A percentile compares a stretch with the other conserved stretches of the same genome.
phyloP scores from a whole-genome alignment of 2,329 filamentous ascomycete genomes.

The Orbilia brochopaga region DNA sequence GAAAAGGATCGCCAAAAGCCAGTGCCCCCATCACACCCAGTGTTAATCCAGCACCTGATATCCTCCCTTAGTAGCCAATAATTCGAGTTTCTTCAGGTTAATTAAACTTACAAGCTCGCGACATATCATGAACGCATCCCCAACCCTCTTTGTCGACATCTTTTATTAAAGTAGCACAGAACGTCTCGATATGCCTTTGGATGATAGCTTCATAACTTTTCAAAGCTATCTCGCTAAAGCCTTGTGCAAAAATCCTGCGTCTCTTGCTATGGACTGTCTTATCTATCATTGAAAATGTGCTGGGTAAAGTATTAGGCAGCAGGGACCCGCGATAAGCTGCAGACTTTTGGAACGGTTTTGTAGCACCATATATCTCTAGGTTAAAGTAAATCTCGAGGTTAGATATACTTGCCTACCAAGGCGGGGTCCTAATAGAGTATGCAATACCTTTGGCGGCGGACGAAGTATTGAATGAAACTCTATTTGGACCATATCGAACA shows the following conservation, averaged over 20 bases:
- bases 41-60: conserved; percentile 54
- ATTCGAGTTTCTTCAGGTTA: conserved; percentile 11
- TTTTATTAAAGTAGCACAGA: conserved; percentile 66
- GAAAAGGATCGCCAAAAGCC: conserved; percentile 63
- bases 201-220: conserved; percentile 73
- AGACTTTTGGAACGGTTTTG: conserved; percentile 56
- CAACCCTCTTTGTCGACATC: conserved; percentile 63
- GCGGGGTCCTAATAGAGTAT: neutral
- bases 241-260: conserved; percentile 73
- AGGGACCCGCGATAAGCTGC: conserved; percentile 29
- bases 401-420: no score
- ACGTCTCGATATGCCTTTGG: conserved; percentile 68
- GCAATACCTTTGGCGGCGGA: conserved; percentile 67
- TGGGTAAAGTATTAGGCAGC: conserved; percentile 60
- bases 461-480: conserved; percentile 76
- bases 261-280: conserved; percentile 73
- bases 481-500: conserved; percentile 58
- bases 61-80: conserved; percentile 52
- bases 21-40: conserved; percentile 64
- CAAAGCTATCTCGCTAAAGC: conserved; percentile 71
- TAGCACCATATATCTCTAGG: conserved; percentile 59
- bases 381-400: conserved; percentile 49
- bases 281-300: conserved; percentile 75
- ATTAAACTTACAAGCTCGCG: conserved; percentile 57
- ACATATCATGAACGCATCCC: conserved; percentile 68